phyloP scores from a whole-genome alignment of 129 eudicot species.

The Flaveria linearis region DNA sequence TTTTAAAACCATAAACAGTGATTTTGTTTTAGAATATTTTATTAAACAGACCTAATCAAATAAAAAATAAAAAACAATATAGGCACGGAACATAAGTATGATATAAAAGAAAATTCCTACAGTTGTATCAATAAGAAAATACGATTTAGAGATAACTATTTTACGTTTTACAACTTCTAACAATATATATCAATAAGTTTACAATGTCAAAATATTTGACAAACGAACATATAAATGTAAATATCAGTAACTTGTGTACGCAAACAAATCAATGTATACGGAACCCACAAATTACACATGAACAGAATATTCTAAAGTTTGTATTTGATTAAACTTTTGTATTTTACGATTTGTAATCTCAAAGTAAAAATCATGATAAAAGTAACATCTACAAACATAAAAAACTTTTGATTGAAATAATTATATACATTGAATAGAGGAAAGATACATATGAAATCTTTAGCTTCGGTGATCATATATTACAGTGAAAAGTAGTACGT shows the following conservation, averaged over 20 bases:
- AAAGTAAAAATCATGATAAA: background rate
- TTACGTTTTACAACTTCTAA: too few relatives aligned
- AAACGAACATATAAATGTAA: background rate
- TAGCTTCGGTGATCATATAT: background rate
- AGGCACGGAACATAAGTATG: too few relatives aligned
- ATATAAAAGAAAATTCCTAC: too few relatives aligned
- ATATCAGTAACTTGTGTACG: background rate
- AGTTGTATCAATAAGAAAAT: too few relatives aligned
- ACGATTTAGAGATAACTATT: too few relatives aligned
- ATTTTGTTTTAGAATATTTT: too few relatives aligned
- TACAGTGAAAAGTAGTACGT: constrained; percentile 25
- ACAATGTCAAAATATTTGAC: background rate
- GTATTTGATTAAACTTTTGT: background rate
- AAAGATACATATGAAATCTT: constrained; percentile 7
- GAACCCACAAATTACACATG: background rate
- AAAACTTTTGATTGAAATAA: background rate
- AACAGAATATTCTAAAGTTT: background rate
- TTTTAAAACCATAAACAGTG: too few relatives aligned
- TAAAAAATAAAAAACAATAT: too few relatives aligned
- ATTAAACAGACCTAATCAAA: too few relatives aligned
- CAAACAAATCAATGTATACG: background rate
- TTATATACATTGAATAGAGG: background rate
- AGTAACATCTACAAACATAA: constrained; percentile 3
- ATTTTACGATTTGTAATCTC: background rate
- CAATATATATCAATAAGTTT: background rate